Base-by-base conservation (phyloP, 345 rosid genomes). In the Brassica carinata region DNA sequence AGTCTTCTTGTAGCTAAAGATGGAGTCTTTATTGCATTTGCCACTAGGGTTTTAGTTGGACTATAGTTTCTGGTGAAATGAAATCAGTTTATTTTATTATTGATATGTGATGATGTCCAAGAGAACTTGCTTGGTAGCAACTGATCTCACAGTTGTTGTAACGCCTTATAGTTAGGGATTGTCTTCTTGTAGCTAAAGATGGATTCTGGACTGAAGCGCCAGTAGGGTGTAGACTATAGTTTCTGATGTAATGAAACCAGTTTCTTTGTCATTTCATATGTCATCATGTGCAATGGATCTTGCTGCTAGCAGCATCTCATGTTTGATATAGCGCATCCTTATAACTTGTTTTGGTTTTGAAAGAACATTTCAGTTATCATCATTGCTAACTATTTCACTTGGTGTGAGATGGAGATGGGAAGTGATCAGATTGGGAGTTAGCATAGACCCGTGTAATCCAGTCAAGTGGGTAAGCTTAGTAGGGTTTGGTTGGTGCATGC, bases 331-430 rank as follows among this genome's bases (percentile, higher is more conserved):
- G 17, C 59, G 72, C 38, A 19, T 19, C 23, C 23, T 67, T 34
- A 6, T 5, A 55, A 55, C 18, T 51, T 18, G 7, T n/a, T 43
- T 55, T 55, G 7, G 0, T 53, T 19, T 53, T 57, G 26, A 57
- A 48, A 36, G 26, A 76, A 67, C 72, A 26, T 2, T 7, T 72
- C 13, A 19, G 23, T 11, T 15, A 30, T 36, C 13, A 18, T 66
- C 15, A 18, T 66, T 57, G 31, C 61, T 72, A 13, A 13, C 3
- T 5, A 8, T 8, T 29, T 79, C 18, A 66, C 53, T 67, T 74
- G 66, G 23, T 69, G 79, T 48, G 64, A 61, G 66, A 29, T 51
- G 83, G 48, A 74, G 79, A 68, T 62, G 71, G 23, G 31, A 68
- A 74, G 83, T 31, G 74, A 48, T 72, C 23, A n/a, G 23, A 17